Conservation (phyloP, 2,329 filamentous ascomycete genomes). For the Aureobasidium mangrovei region DNA sequence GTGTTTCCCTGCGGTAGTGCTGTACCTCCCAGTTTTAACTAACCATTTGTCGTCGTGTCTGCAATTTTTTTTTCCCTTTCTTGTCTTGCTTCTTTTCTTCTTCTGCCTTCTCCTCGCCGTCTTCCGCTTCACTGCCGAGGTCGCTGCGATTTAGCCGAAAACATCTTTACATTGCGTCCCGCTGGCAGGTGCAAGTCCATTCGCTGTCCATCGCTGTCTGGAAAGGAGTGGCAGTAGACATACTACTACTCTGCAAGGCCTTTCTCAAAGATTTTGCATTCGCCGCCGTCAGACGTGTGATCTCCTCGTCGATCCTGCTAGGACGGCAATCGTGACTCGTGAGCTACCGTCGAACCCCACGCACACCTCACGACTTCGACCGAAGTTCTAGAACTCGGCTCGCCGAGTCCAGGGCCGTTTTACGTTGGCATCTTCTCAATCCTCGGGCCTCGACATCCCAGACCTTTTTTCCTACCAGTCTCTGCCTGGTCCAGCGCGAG, state of each 20-base stretch:
- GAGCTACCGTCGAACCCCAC: slow-evolving; percentile 9
- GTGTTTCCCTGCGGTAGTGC: not conserved
- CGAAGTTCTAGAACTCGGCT: slow-evolving; percentile 10
- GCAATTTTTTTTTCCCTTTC: not conserved
- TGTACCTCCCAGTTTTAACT: not conserved
- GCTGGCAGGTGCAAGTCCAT: slow-evolving; percentile 14
- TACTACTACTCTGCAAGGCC: not conserved
- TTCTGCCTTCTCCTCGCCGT: not conserved
- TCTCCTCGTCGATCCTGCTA: not conserved
- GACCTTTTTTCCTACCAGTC: not conserved
- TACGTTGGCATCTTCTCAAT: slow-evolving; percentile 5
- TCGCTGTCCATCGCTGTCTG: not conserved
- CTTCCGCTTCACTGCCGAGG: not conserved
- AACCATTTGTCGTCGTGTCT: slow-evolving; percentile 1
- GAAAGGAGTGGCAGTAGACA: not conserved
- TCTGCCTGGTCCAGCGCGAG: not conserved
- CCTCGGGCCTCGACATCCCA: not conserved
- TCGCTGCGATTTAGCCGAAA: not conserved
- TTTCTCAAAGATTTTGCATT: not conserved
- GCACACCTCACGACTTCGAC: not conserved
- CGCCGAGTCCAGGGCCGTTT: slow-evolving; percentile 10
- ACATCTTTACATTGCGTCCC: not conserved
- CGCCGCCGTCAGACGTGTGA: slow-evolving; percentile 5
- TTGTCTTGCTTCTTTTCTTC: not conserved
- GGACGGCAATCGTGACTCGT: not conserved